phyloP scores from a whole-genome alignment of 2,329 filamentous ascomycete genomes.

The Aspergillus novoparasiticus region DNA sequence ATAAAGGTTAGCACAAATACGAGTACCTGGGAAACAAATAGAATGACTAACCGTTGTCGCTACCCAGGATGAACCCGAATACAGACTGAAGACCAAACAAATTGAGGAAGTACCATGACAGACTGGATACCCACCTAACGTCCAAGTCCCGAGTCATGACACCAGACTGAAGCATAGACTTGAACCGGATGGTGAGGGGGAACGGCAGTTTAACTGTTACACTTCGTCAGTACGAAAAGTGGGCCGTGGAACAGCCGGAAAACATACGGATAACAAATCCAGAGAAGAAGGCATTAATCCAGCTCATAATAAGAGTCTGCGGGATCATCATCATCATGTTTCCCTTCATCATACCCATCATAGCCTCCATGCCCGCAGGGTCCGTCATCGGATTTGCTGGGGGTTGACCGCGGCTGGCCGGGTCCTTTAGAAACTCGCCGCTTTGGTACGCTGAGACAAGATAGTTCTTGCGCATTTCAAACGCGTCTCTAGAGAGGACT shows the following conservation, averaged over 20 bases:
- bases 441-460: conserved; percentile 80
- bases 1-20: not conserved
- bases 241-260: not conserved
- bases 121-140: conserved; percentile 95
- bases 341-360: conserved; percentile 99
- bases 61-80: conserved; percentile 94
- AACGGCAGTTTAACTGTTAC: conserved; percentile 87
- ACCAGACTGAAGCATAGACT: conserved; percentile 97
- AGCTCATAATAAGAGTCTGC: conserved; percentile 98
- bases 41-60: conserved; percentile 78
- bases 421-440: conserved; percentile 86
- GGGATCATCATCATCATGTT: conserved; percentile 99
- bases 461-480: conserved; percentile 77
- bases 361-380: conserved; percentile 95
- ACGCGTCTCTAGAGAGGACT: conserved; percentile 75
- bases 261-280: conserved; percentile 92
- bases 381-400: conserved; percentile 94
- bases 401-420: conserved; percentile 80
- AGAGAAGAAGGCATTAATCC: conserved; percentile 99
- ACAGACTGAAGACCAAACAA: conserved; percentile 95
- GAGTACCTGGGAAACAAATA: conserved; percentile 1
- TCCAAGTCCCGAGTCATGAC: conserved; percentile 96
- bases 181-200: conserved; percentile 97
- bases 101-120: conserved; percentile 98
- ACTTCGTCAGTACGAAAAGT: not conserved